These are phyloP conservation scores for Talinum fruticosum DNA, from an alignment of 148 eudicot species.

Conservation along the genomic window DNA sequence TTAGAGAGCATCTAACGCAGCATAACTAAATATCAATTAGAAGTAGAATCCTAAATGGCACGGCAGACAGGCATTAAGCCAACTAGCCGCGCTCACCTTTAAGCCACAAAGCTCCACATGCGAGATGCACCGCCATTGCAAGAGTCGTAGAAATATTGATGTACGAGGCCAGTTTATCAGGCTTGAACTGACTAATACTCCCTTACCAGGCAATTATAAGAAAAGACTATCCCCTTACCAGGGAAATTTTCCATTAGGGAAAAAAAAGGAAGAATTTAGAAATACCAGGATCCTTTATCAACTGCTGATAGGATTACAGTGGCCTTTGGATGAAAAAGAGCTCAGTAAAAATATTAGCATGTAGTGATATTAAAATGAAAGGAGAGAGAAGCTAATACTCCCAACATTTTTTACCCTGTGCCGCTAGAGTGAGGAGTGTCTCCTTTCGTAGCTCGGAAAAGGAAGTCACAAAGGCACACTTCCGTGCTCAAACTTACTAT, in stretches of 20 bases:
- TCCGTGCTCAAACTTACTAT: conserved; percentile 40
- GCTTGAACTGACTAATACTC: conserved; percentile 51
- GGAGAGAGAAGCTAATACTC: conserved; percentile 59
- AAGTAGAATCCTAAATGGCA: conserved; percentile 68
- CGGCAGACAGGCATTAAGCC: conserved; percentile 95
- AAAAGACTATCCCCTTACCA: conserved; percentile 89
- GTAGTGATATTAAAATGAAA: conserved; percentile 37
- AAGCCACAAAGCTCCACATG: conserved; percentile 61
- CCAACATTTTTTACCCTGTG: conserved; percentile 51
- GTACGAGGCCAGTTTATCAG: conserved; percentile 63
- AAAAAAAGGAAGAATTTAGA: conserved; percentile 27
- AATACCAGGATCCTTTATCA: conserved; percentile 78
- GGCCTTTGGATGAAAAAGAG: conserved; percentile 57
- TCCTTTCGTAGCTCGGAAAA: conserved; percentile 48
- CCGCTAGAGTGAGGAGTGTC: conserved; percentile 42
- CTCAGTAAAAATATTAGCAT: conserved; percentile 55
- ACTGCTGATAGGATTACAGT: conserved; percentile 61
- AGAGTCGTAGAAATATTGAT: conserved; percentile 56
- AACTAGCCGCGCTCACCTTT: conserved; percentile 99
- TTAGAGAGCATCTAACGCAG: conserved; percentile 20
- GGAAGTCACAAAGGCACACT: conserved; percentile 35
- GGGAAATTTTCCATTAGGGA: conserved; percentile 45
- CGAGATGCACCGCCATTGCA: conserved; percentile 75
- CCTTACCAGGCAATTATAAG: conserved; percentile 70
- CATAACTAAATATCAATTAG: conserved; percentile 14